Evolutionary conservation across 2,329 filamentous ascomycete genomes (phyloP).

Genomic region (Monosporascus sp.): DNA sequence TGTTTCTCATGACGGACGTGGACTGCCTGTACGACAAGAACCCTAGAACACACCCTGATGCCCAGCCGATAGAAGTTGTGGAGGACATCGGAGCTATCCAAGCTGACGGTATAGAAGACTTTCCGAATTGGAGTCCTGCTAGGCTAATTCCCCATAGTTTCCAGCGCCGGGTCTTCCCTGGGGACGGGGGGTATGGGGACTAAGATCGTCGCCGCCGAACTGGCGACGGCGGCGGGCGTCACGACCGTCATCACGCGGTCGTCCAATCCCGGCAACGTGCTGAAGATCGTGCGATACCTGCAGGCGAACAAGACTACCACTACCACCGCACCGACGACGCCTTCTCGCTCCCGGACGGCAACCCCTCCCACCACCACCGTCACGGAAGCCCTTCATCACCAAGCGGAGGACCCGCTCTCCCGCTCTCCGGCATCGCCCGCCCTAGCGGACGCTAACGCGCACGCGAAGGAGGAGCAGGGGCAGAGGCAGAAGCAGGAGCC

Average conservation of each 20-base stretch:
- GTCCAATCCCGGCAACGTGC: conserved; percentile 88
- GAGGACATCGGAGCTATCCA: conserved; percentile 78
- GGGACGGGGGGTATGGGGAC: conserved; percentile 97
- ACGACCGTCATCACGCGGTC: conserved; percentile 94
- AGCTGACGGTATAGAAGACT: conserved; percentile 60
- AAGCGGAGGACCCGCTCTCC: conserved; percentile 29
- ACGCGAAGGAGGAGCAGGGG: too few relatives aligned
- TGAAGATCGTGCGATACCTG: conserved; percentile 77
- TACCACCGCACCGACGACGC: conserved; percentile 14
- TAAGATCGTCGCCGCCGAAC: conserved; percentile 87
- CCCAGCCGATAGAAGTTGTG: conserved; percentile 85
- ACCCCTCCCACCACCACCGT: conserved; percentile 15
- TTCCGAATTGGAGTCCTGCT: neutral
- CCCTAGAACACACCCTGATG: conserved; percentile 77
- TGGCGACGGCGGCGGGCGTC: conserved; percentile 90
- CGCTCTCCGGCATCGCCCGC: conserved; percentile 39
- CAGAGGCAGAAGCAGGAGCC: too few relatives aligned
- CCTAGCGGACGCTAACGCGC: conserved; percentile 15
- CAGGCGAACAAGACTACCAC: conserved; percentile 51
- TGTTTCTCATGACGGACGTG: conserved; percentile 98
- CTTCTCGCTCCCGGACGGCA: conserved; percentile 10
- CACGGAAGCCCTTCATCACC: conserved; percentile 16
- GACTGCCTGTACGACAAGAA: conserved; percentile 98
- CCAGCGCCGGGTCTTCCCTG: conserved; percentile 78
- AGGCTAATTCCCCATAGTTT: conserved; percentile 50